These are phyloP conservation scores for Alternaria atra DNA, from an alignment of 2,329 filamentous ascomycete genomes.

Conservation along the genomic window DNA sequence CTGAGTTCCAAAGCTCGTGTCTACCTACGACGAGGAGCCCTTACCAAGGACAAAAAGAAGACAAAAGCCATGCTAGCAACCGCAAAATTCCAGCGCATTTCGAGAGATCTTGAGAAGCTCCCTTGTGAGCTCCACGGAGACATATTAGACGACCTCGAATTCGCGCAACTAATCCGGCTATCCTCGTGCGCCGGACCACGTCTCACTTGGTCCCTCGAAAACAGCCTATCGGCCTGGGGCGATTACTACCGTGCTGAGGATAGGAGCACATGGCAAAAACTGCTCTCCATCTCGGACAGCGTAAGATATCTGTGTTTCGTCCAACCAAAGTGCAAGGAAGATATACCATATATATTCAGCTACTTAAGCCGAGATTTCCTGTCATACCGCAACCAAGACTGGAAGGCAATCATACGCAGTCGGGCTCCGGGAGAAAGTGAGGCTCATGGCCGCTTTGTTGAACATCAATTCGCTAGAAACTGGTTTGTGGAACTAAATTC, in stretches of 20 bases:
- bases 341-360: not conserved
- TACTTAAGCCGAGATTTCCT: not conserved
- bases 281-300: constrained; percentile 6
- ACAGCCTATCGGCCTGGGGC: constrained; percentile 13
- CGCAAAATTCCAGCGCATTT: constrained; percentile 9
- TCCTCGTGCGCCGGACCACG: constrained; percentile 12
- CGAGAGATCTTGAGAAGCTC: constrained; percentile 16
- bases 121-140: constrained; percentile 16
- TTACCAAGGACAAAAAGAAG: not conserved
- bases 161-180: constrained; percentile 15
- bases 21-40: not conserved
- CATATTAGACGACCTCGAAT: constrained; percentile 13
- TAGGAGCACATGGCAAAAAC: constrained; percentile 1
- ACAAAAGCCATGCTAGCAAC: not conserved
- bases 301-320: constrained; percentile 1
- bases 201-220: constrained; percentile 15
- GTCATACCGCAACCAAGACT: not conserved
- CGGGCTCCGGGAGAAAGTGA: not conserved
- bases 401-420: not conserved
- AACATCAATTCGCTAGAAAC: not conserved
- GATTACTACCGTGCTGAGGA: not conserved
- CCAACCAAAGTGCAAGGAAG: not conserved
- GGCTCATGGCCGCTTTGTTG: not conserved
- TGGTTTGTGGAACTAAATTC: not conserved
- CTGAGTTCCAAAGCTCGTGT: not conserved